These are phyloP conservation scores for Pistacia atlantica DNA, from an alignment of 345 rosid species.

Conservation along the genomic window DNA sequence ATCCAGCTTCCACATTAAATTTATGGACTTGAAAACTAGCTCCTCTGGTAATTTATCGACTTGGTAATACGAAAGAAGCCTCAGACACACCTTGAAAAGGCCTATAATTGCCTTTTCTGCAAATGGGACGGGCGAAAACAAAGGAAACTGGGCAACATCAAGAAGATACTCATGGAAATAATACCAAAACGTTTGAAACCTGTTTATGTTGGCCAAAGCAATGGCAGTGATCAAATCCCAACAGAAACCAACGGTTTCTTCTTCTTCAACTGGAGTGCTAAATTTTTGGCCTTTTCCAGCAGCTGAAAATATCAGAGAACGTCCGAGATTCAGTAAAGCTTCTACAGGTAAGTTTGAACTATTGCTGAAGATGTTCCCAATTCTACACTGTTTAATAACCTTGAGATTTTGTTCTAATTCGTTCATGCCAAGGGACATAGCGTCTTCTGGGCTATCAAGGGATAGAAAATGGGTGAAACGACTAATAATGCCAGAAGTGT, in stretches of 20 bases:
- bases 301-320: conserved; percentile 81
- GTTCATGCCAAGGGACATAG: conserved; percentile 72
- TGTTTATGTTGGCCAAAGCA: conserved; percentile 50
- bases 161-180: conserved; percentile 65
- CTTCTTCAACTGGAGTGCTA: conserved; percentile 85
- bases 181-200: conserved; percentile 71
- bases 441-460: conserved; percentile 77
- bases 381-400: conserved; percentile 77
- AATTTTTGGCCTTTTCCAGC: conserved; percentile 96
- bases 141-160: conserved; percentile 68
- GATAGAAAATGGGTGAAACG: conserved; percentile 76
- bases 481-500: conserved; percentile 45
- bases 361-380: conserved; percentile 69
- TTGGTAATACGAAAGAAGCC: conserved; percentile 50
- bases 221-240: conserved; percentile 73
- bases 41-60: conserved; percentile 62
- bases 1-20: conserved; percentile 87
- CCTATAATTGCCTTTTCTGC: conserved; percentile 70
- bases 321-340: conserved; percentile 66
- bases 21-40: conserved; percentile 72
- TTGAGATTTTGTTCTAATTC: conserved; percentile 89
- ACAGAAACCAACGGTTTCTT: conserved; percentile 79
- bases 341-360: conserved; percentile 56
- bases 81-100: conserved; percentile 67
- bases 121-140: conserved; percentile 81